Base-by-base conservation (phyloP, 495 filamentous ascomycete genomes). In the Aspergillus avenaceus region DNA sequence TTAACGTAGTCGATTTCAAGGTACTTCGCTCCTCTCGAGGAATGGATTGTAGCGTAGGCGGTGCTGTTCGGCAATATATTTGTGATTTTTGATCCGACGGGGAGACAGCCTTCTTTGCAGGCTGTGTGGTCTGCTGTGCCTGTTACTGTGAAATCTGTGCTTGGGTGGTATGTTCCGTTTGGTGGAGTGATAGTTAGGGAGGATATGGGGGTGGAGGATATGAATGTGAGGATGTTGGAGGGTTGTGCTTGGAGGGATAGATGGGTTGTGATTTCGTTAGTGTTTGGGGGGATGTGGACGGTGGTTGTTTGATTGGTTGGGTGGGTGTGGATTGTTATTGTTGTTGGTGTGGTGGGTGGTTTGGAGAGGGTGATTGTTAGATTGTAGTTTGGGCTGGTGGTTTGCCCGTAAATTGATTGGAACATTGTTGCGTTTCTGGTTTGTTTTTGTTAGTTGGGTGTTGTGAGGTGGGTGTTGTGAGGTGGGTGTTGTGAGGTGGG, bases 1-100 rank as follows among this genome's bases (percentile, higher is more conserved):
- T 80, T 78, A 55, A 77, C 74, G 36, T 73, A 78, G 52, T 75
- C 70, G 11, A 79, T 48, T 18, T 70, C 69, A 4, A 75, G 25
- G 23, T 71, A 68, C 51, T 76, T 76, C 6, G 53, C 55, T 28
- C 51, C 50, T 5, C 54, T 55, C 3, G 55, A 63, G 11, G 67
- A 64, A 1, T 55, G 37, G 23, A 72, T 58, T 5, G 37, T 56
- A 14, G 55, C 49, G 7, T 28, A 43, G 8, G 69, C 70, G 3
- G 62, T 59, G 23, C 59, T 55, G 11, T 48, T 58, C 9, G 55
- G 42, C 11, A 45, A 47, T 16, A 71, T 29, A 38, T 67, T 59
- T 14, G 61, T 63, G 11, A 80, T 65, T 44, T 78, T 76, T 12
- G 62, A 68, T 14, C 74, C 70, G 1, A 66, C 60, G 3, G 74